Percentiles rank a stretch among this genome's conserved stretches.
Conservation (phyloP, 2,329 filamentous ascomycete genomes). For the Nothomitra cinnamomea region DNA sequence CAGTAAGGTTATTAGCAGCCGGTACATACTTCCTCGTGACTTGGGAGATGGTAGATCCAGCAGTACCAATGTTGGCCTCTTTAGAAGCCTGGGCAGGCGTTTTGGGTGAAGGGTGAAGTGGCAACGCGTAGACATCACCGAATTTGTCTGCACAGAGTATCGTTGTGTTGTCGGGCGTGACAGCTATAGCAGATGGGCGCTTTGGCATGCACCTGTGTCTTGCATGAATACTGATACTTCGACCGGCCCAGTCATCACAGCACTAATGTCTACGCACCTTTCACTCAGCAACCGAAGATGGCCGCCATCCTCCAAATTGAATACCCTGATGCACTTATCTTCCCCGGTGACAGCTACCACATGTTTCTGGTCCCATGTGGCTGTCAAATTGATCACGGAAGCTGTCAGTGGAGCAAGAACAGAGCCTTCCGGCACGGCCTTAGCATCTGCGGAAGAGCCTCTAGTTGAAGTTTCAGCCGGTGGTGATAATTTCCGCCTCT, state of each 20-base stretch:
- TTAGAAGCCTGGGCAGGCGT: not conserved
- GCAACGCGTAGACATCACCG: constrained; percentile 83
- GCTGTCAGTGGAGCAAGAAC: too few species aligned
- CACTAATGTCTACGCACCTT: constrained; percentile 32
- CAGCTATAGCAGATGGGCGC: constrained; percentile 57
- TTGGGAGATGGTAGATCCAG: not conserved
- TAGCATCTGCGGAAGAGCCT: constrained; percentile 11
- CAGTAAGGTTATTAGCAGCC: constrained; percentile 26
- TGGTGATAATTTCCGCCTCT: constrained; percentile 26
- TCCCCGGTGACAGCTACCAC: constrained; percentile 70
- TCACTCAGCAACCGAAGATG: constrained; percentile 50
- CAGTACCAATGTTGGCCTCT: not conserved
- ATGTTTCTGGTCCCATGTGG: constrained; percentile 32
- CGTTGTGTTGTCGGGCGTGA: constrained; percentile 51
- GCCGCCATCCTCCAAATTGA: constrained; percentile 47
- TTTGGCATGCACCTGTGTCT: constrained; percentile 63
- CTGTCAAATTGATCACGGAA: not conserved
- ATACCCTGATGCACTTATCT: constrained; percentile 79
- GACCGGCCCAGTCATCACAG: not conserved
- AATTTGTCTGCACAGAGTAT: constrained; percentile 89
- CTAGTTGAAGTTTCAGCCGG: constrained; percentile 11
- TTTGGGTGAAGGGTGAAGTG: constrained; percentile 34
- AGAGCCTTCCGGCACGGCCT: too few species aligned
- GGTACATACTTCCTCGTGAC: constrained; percentile 10
- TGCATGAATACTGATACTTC: not conserved